phyloP scores from a whole-genome alignment of 331 rosid genomes.

The Saraca asoca region DNA sequence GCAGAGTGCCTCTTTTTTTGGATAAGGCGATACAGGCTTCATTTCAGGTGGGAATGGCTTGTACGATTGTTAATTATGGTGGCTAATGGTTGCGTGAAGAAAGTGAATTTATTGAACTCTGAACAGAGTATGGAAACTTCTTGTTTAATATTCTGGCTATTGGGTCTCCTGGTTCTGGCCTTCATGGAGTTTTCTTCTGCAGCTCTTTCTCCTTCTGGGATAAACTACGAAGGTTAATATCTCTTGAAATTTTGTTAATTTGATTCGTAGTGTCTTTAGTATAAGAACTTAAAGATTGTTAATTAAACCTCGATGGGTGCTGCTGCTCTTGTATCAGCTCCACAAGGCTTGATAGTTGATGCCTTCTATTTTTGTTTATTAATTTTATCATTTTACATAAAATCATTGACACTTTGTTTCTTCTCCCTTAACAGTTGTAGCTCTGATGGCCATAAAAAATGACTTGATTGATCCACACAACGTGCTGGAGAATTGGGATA shows the following conservation, averaged over 20 bases:
- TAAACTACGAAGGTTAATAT: conserved; percentile 86
- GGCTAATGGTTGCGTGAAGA: conserved; percentile 41
- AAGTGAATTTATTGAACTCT: conserved; percentile 34
- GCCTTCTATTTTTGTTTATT: neutral
- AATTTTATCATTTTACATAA: neutral
- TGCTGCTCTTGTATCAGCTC: neutral
- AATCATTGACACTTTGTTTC: conserved; percentile 27
- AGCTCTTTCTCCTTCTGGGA: conserved; percentile 92
- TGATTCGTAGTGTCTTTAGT: neutral
- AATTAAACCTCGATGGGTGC: too few species aligned
- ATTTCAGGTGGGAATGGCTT: conserved; percentile 51
- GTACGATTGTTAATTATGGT: conserved; percentile 41
- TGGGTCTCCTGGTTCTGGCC: conserved; percentile 57
- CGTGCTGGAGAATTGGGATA: conserved; percentile 95
- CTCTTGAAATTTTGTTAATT: neutral
- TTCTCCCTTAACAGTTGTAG: conserved; percentile 62
- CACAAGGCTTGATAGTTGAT: neutral
- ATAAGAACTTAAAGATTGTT: too few species aligned
- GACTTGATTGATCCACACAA: conserved; percentile 80
- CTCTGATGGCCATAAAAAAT: conserved; percentile 80
- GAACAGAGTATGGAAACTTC: conserved; percentile 48
- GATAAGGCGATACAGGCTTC: conserved; percentile 46
- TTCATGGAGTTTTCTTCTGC: conserved; percentile 64
- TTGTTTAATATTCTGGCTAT: conserved; percentile 45
- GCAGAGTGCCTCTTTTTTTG: conserved; percentile 31